Evolutionary conservation across 225 moss, liverwort and hornwort species (phyloP).

Genomic region (Ulota crispa): DNA sequence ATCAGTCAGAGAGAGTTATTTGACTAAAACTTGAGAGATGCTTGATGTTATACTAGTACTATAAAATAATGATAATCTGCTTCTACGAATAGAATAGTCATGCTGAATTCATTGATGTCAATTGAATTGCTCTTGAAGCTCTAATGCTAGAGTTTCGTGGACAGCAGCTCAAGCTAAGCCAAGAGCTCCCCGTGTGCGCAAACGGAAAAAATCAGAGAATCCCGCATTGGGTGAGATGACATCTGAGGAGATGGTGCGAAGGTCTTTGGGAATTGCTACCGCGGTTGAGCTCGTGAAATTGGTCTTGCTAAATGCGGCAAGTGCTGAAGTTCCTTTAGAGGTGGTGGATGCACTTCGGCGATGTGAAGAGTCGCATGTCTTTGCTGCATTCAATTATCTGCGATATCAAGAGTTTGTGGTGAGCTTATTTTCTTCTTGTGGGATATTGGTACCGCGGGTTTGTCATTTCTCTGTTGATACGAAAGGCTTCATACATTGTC

Average conservation of each 20-base stretch:
- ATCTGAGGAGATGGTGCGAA: slow-evolving; percentile 74
- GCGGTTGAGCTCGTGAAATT: slow-evolving; percentile 92
- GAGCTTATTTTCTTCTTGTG: slow-evolving; percentile 23
- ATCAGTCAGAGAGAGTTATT: background rate
- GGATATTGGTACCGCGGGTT: background rate
- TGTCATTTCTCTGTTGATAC: background rate
- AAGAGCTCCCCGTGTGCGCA: slow-evolving; percentile 41
- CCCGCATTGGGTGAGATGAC: slow-evolving; percentile 51
- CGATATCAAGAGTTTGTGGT: slow-evolving; percentile 79
- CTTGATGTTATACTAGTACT: background rate
- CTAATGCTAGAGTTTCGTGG: slow-evolving; percentile 21
- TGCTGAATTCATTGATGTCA: background rate
- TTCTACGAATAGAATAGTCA: background rate
- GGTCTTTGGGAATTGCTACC: slow-evolving; percentile 78
- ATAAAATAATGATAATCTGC: background rate
- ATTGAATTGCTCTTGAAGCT: slow-evolving; percentile 3
- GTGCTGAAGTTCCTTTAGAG: slow-evolving; percentile 51
- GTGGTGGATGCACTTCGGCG: slow-evolving; percentile 77
- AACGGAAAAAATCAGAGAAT: slow-evolving; percentile 47
- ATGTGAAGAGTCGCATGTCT: slow-evolving; percentile 77
- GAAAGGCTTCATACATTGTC: background rate
- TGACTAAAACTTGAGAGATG: background rate
- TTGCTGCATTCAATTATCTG: slow-evolving; percentile 84
- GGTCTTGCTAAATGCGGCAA: slow-evolving; percentile 69
- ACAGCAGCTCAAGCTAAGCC: slow-evolving; percentile 31